These are phyloP conservation scores for Fraxinus cuspidata DNA, from an alignment of 257 asterid species.

Conservation along the genomic window DNA sequence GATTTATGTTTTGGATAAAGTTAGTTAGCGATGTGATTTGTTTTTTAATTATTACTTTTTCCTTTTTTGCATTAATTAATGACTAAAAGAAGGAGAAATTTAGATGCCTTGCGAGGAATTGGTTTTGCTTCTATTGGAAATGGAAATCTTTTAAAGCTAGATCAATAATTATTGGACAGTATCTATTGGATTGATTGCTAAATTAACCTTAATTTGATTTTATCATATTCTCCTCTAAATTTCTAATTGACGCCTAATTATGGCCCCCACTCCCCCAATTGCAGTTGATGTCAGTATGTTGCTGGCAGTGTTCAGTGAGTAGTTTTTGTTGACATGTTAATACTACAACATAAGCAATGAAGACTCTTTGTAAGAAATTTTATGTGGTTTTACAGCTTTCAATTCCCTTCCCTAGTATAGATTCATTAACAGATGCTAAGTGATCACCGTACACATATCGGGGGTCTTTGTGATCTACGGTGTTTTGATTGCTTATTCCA, in stretches of 20 bases:
- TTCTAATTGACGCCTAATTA: background rate
- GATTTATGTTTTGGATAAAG: background rate
- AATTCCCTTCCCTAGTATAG: background rate
- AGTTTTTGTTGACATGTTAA: background rate
- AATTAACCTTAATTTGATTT: background rate
- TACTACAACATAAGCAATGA: background rate
- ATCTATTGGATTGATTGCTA: background rate
- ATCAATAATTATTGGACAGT: slow-evolving; percentile 9
- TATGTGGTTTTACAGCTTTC: background rate
- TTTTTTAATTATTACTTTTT: slow-evolving; percentile 1
- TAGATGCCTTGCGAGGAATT: slow-evolving; percentile 2
- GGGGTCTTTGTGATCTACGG: background rate
- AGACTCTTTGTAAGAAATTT: background rate
- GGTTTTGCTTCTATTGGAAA: slow-evolving; percentile 13
- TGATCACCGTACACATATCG: background rate
- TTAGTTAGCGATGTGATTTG: background rate
- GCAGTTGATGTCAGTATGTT: background rate
- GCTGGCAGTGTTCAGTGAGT: background rate
- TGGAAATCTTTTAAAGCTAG: background rate
- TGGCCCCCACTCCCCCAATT: background rate
- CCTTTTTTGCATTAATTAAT: background rate
- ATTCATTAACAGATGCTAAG: background rate
- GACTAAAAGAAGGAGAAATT: background rate
- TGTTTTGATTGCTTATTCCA: background rate
- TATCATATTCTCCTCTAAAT: background rate